Evolutionary conservation across 257 asterid genomes (phyloP), one percentile per base, ranked within the genome.

Genomic region (Ilex asprella): DNA sequence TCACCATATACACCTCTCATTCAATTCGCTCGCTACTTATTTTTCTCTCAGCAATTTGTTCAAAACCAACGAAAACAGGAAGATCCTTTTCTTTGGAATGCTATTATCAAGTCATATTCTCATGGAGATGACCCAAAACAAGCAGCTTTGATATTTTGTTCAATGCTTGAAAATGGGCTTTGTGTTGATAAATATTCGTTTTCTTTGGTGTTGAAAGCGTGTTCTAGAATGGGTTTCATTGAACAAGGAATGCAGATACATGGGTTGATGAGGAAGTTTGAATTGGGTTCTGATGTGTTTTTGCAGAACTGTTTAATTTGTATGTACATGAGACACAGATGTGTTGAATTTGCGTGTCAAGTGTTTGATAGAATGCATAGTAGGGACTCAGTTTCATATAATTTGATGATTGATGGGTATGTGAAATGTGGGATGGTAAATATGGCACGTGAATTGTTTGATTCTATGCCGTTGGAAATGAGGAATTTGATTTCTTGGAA

Each of bases 341-440:
- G 29, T 55, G n/a, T 83, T 46, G 83, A 71, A 14, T 68, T 65
- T 43, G 86, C 86, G 53, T 67, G 87, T 43, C 82, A 16, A 27
- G 61, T 85, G 57, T 87, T 90, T 78, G 93, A 90, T 67, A 73
- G 80, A 65, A 78, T 87, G 85, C 52, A 2, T 32, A 61, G 27
- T 13, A 85, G 76, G 73, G 97, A 87, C 59, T 72, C 87, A 0
- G 78, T 87, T 71, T 77, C 97, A 59, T 87, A 84, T 68, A 90
- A 87, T 71, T 74, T 86, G 68, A 87, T 90, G 82, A 77, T 87
- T 66, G 95, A 83, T 81, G 96, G 97, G 67, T 90, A 87, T 75
- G 82, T 87, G 50, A 87, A 90, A 70, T 30, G 73, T 64, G 84
- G 92, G 62, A 83, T 76, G 91, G 74, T 87, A 71, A 74, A 68